Evolutionary conservation across 1,284 basidiomycete species (phyloP), one percentile per base, ranked within the genome.

Genomic region (Hypsizygus ulmarius): DNA sequence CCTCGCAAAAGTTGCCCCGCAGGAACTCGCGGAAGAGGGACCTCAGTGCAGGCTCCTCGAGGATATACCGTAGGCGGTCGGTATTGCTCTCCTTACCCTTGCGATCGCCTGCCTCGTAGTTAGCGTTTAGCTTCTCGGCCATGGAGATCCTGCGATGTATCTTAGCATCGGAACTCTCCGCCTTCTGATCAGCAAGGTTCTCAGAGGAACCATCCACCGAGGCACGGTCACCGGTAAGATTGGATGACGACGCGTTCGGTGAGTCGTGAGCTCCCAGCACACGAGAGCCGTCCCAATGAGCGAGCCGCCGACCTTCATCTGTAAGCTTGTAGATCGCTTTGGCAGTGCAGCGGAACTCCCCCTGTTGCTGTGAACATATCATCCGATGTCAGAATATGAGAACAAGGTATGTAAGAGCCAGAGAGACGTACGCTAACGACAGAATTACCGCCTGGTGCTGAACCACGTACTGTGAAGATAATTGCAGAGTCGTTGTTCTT

Each of bases 301-400:
- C 93, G 1, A 90, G 72, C 37, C 84, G 77, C 48, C 84, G 80
- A 29, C 96, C 96, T 63, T 94, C 91, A 27, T 95, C 92, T 0
- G 96, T 96, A 61, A 98, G 79, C 64, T 83, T 86, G 76, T 99
- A 99, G 59, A 96, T 85, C 5, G 93, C 92, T 63, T 96, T 95
- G 47, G 91, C 85, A 1, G 93, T 95, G 68, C 92, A 95, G 43
- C 93, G 87, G 75, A 95, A 99, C 71, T 98, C 94, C 47, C 91
- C 93, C 59, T 87, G 87, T 81, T 84, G 84, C 87, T 90, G 53
- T 45, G 48, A 51, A 53, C 50, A 54, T 41, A 54, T 43, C 21
- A 25, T 43, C 50, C 34, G 27, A 44, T 5, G 3, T 54, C 43
- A 46, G 29, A 35, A 46, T 37, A 34, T 46, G 15, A 42, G 16